A percentile compares a stretch with the other conserved stretches of the same genome.
Conservation (phyloP, 805 yeast genomes). For the Saturnispora diversa region DNA sequence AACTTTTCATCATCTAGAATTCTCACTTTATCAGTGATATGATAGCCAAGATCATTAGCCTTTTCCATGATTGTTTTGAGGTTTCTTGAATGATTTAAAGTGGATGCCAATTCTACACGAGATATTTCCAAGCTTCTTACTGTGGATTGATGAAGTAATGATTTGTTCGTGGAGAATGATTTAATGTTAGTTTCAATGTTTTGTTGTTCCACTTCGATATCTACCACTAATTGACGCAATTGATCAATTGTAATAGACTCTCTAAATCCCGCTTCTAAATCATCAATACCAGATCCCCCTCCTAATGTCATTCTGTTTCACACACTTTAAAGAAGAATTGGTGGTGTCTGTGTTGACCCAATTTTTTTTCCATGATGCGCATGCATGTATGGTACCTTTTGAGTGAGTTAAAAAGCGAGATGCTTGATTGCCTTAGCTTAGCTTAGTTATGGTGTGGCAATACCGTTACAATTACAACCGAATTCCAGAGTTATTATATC, state of each 20-base stretch:
- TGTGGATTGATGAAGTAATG: constrained; percentile 31
- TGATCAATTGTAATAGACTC: constrained; percentile 16
- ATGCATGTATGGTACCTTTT: too few species aligned
- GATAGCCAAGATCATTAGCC: constrained; percentile 58
- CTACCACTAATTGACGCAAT: constrained; percentile 19
- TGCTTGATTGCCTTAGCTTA: too few species aligned
- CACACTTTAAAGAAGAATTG: too few species aligned
- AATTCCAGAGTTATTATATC: too few species aligned
- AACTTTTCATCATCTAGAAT: constrained; percentile 61
- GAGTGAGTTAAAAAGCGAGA: too few species aligned
- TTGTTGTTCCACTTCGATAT: constrained; percentile 22
- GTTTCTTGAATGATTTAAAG: constrained; percentile 49
- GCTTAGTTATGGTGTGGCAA: too few species aligned
- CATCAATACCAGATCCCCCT: not conserved
- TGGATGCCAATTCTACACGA: constrained; percentile 55
- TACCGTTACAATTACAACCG: too few species aligned
- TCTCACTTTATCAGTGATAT: constrained; percentile 62
- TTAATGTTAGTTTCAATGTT: constrained; percentile 22
- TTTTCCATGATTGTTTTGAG: constrained; percentile 45
- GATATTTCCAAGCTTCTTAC: constrained; percentile 47
- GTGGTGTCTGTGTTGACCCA: not conserved
- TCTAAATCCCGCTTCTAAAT: not conserved
- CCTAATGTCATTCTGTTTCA: too few species aligned
- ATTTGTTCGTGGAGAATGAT: constrained; percentile 25
- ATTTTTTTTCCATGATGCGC: too few species aligned